Evolutionary conservation across 768 basidiomycete species (phyloP).

Genomic region (Lactifluus subvellereus): DNA sequence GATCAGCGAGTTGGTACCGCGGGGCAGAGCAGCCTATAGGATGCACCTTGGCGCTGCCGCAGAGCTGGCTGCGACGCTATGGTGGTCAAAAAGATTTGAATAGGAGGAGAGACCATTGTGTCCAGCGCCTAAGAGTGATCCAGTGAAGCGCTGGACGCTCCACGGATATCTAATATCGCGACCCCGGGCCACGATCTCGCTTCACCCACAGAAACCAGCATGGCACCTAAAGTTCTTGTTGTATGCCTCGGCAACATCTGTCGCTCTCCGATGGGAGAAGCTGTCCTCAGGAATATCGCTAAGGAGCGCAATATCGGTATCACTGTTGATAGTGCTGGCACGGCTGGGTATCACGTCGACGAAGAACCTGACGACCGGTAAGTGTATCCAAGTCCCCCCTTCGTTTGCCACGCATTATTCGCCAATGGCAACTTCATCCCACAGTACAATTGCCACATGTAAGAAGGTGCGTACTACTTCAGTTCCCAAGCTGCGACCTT

Average conservation of each 20-base stretch:
- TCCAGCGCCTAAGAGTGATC: background rate
- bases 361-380: constrained; percentile 82
- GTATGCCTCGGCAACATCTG: constrained; percentile 85
- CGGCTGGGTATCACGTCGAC: constrained; percentile 76
- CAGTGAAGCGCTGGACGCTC: background rate
- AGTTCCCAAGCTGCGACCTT: background rate
- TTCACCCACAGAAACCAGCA: background rate
- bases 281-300: constrained; percentile 68
- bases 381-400: background rate
- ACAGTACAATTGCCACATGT: constrained; percentile 66
- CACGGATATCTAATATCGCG: background rate
- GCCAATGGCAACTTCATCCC: background rate
- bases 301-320: constrained; percentile 60
- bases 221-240: constrained; percentile 49
- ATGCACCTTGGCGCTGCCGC: constrained; percentile 66
- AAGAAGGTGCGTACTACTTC: constrained; percentile 45
- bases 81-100: constrained; percentile 81
- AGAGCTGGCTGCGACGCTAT: constrained; percentile 76
- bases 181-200: background rate
- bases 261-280: constrained; percentile 90
- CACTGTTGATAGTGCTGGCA: constrained; percentile 78
- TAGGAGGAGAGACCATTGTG: constrained; percentile 73
- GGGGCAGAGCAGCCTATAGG: background rate
- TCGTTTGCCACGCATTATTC: background rate
- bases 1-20: background rate